These are phyloP conservation scores for Plantago elongata DNA, from an alignment of 257 asterid genomes.

Conservation along the genomic window DNA sequence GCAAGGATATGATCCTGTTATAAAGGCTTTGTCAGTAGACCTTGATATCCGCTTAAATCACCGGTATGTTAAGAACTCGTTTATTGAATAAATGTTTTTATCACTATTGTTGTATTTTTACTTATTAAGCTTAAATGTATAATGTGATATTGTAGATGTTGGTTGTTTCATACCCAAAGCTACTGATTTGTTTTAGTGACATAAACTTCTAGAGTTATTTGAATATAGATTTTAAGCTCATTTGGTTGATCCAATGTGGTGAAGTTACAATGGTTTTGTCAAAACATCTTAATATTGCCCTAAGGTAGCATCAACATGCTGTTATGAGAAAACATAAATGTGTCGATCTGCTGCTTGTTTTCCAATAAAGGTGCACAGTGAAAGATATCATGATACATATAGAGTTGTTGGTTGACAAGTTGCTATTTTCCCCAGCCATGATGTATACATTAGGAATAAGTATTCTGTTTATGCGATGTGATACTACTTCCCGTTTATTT, in stretches of 20 bases:
- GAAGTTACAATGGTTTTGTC: neutral
- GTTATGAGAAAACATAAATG: neutral
- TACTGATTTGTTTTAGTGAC: too few relatives aligned
- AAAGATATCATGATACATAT: neutral
- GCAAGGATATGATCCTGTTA: slow-evolving; percentile 86
- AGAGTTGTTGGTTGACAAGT: neutral
- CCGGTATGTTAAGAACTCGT: slow-evolving; percentile 40
- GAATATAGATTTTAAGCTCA: neutral
- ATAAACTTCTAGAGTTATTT: too few relatives aligned
- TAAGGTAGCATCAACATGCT: slow-evolving; percentile 5
- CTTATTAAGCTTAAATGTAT: too few relatives aligned
- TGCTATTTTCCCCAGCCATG: too few relatives aligned
- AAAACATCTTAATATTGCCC: neutral
- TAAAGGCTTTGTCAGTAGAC: slow-evolving; percentile 67
- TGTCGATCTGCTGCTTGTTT: too few relatives aligned
- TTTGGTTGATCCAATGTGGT: neutral
- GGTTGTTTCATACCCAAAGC: too few relatives aligned
- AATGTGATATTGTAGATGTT: too few relatives aligned
- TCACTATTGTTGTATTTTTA: too few relatives aligned
- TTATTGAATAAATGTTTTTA: neutral
- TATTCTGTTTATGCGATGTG: too few relatives aligned
- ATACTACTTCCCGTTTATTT: too few relatives aligned
- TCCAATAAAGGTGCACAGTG: neutral
- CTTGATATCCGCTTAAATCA: slow-evolving; percentile 82
- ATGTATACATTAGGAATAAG: too few relatives aligned